Base-by-base conservation (phyloP, 2,329 filamentous ascomycete species). In the Alternaria incomplexa region DNA sequence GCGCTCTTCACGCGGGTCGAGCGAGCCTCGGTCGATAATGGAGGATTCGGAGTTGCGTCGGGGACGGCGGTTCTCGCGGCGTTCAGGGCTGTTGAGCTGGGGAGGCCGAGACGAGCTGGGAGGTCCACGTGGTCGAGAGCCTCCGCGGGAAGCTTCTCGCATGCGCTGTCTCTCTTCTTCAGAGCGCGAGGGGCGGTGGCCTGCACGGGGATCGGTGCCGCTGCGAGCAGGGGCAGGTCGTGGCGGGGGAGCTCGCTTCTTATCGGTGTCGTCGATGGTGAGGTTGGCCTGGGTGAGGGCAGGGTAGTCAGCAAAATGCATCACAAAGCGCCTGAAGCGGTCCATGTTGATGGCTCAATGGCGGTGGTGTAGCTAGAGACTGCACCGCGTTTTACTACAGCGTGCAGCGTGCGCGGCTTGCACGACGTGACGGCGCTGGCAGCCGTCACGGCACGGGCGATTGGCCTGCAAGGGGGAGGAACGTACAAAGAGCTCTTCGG, bases 31-130 rank as follows among this genome's bases (percentile, higher is more conserved):
- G 71, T 88, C 89, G 73, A 90, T 82, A 48, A 92, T 83, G 1
- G 92, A 95, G 0, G 91, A 93, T 61, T 95, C 92, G 3, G 92
- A 95, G 78, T 94, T 93, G 70, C 92, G 88, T 70, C 91, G 88
- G 17, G 86, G 85, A 20, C 89, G 86, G 60, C 85, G 81, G 48
- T 83, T 82, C 51, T 80, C 78, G 43, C 79, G 77, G 58, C 82
- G 81, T 61, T 75, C 81, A 8, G 75, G 77, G 63, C 77, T 79
- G 64, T 65, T 69, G 20, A 65, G 75, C 65, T 63, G 78, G 17
- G 65, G 71, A 69, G 70, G 81, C 70, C 74, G 77, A 52, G 79
- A 75, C 62, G 79, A 75, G 63, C 81, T 75, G 53, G 79, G 76
- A 48, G 70, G 79, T 62, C 71, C 81, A 72, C 71, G 78, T 73